These are phyloP conservation scores for Letharia lupina DNA, from an alignment of 495 filamentous ascomycete species.

Conservation along the genomic window DNA sequence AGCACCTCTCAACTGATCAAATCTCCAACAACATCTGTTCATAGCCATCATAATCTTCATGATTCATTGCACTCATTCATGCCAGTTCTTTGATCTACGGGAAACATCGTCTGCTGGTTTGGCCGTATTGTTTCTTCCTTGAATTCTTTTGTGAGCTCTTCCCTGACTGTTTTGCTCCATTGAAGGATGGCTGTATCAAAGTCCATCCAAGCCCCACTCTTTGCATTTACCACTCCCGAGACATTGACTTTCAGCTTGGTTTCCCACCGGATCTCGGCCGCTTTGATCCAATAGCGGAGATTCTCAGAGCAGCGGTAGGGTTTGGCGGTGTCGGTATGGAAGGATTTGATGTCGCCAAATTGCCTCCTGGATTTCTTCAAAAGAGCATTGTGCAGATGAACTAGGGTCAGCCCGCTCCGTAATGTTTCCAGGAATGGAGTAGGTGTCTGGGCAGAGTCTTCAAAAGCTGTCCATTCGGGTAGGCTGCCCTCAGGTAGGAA, in stretches of 20 bases:
- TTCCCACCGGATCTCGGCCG: constrained; percentile 91
- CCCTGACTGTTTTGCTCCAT: constrained; percentile 69
- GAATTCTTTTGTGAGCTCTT: constrained; percentile 64
- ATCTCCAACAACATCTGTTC: neutral
- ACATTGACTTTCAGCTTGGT: constrained; percentile 76
- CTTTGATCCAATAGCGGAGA: constrained; percentile 90
- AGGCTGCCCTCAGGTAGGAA: constrained; percentile 59
- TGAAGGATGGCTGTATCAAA: constrained; percentile 72
- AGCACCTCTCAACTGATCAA: constrained; percentile 6
- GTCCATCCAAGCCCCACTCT: constrained; percentile 60
- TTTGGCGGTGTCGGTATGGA: constrained; percentile 83
- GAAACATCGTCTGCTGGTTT: neutral
- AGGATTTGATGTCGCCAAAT: constrained; percentile 85
- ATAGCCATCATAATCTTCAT: constrained; percentile 9
- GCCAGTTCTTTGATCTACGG: constrained; percentile 4
- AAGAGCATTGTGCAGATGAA: constrained; percentile 81
- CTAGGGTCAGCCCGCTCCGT: constrained; percentile 69
- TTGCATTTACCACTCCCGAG: constrained; percentile 69
- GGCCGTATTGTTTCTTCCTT: constrained; percentile 26
- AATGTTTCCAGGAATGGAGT: constrained; percentile 68
- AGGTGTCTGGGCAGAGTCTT: constrained; percentile 47
- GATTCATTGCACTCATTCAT: constrained; percentile 5
- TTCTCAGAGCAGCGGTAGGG: constrained; percentile 93
- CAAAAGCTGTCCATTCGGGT: constrained; percentile 61
- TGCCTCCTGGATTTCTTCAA: constrained; percentile 74